Evolutionary conservation across 805 yeast species (phyloP).

Genomic region (Starmerella geochares): DNA sequence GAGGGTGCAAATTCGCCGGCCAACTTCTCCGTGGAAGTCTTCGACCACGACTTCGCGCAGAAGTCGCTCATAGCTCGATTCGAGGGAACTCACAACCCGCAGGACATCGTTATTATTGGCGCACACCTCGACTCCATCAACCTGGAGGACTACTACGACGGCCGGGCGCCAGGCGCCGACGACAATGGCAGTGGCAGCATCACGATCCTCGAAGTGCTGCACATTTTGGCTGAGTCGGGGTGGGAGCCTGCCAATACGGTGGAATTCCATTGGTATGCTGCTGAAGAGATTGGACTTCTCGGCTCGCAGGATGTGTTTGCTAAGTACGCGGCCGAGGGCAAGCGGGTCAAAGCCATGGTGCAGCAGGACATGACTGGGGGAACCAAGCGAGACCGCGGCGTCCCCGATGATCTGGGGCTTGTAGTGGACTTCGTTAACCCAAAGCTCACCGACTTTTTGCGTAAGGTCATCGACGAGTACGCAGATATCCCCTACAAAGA

Average conservation of each 20-base stretch:
- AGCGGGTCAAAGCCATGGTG: constrained; percentile 63
- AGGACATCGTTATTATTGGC: constrained; percentile 58
- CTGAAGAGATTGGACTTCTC: constrained; percentile 83
- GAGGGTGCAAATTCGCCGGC: constrained; percentile 31
- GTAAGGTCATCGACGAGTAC: constrained; percentile 49
- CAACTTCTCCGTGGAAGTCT: constrained; percentile 34
- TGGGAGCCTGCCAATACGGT: constrained; percentile 57
- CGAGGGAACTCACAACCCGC: constrained; percentile 32
- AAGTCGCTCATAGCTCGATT: constrained; percentile 61
- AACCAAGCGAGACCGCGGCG: constrained; percentile 37
- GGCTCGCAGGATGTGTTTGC: constrained; percentile 75
- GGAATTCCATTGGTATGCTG: constrained; percentile 92
- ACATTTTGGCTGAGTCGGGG: constrained; percentile 42
- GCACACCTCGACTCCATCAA: constrained; percentile 83
- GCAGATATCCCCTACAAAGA: constrained; percentile 59
- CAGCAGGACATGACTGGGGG: constrained; percentile 90
- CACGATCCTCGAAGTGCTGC: constrained; percentile 61
- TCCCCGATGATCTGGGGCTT: constrained; percentile 57
- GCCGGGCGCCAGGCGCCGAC: constrained; percentile 87
- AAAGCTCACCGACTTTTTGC: constrained; percentile 48
- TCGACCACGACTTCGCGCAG: constrained; percentile 69
- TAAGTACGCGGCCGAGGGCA: constrained; percentile 37
- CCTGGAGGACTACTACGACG: constrained; percentile 52
- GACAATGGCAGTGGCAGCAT: constrained; percentile 85
- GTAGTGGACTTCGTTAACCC: constrained; percentile 57